These are phyloP conservation scores for Thalassiosira delicatula DNA, from an alignment of 352 stramenopile species.

Conservation along the genomic window DNA sequence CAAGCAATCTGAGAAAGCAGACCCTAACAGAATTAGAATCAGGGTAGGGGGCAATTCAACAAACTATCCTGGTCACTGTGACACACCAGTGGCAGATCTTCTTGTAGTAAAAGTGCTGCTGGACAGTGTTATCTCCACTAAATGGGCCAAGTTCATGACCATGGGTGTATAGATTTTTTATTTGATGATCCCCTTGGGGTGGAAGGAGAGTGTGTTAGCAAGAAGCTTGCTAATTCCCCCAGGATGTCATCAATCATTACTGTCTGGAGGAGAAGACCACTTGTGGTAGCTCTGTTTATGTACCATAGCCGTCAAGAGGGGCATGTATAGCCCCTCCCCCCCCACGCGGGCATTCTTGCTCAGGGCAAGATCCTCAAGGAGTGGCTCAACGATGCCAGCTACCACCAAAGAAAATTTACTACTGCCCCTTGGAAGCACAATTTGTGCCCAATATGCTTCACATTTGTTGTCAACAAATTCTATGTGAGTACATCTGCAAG, in stretches of 20 bases:
- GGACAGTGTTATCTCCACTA: conserved; percentile 39
- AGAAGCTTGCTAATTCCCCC: background rate
- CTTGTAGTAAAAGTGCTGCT: conserved; percentile 33
- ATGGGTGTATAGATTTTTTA: conserved; percentile 44
- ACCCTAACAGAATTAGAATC: background rate
- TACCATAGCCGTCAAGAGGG: conserved; percentile 25
- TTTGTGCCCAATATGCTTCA: conserved; percentile 34
- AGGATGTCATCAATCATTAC: background rate
- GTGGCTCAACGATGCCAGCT: background rate
- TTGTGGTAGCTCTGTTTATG: conserved; percentile 27
- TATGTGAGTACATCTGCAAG: background rate
- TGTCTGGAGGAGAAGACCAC: background rate
- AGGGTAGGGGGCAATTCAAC: background rate
- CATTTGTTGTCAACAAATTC: conserved; percentile 37
- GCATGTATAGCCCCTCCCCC: conserved; percentile 53
- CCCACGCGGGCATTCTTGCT: conserved; percentile 33
- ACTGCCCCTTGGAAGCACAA: conserved; percentile 54
- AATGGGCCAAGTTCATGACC: conserved; percentile 19
- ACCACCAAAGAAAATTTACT: conserved; percentile 36
- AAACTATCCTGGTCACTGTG: background rate
- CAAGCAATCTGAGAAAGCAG: background rate
- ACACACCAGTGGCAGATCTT: conserved; percentile 26
- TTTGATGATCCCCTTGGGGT: conserved; percentile 22
- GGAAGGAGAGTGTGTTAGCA: conserved; percentile 46
- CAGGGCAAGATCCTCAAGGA: conserved; percentile 25